These are phyloP conservation scores for Lasiosphaeria hispida DNA, from an alignment of 495 filamentous ascomycete species.

Conservation along the genomic window DNA sequence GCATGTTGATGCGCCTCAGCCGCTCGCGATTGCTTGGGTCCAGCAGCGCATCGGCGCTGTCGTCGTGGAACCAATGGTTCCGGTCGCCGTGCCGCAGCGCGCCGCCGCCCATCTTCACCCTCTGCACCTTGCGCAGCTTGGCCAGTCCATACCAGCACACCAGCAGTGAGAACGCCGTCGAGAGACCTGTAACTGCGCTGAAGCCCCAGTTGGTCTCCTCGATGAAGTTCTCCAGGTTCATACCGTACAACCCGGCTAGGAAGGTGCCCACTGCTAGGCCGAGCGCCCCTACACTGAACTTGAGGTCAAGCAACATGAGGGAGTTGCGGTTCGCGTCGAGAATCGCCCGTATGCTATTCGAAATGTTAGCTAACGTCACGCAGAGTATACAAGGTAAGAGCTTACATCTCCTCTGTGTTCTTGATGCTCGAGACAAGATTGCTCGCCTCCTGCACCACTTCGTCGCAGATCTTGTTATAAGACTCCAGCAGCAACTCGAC, in stretches of 20 bases:
- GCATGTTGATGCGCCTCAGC: slow-evolving; percentile 44
- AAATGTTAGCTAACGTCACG: not conserved
- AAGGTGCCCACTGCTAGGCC: slow-evolving; percentile 91
- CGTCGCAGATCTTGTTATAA: slow-evolving; percentile 96
- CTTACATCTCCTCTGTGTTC: slow-evolving; percentile 97
- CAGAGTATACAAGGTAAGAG: not conserved
- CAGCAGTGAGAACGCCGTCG: slow-evolving; percentile 67
- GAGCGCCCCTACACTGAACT: slow-evolving; percentile 92
- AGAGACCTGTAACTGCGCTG: slow-evolving; percentile 64
- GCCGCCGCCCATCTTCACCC: slow-evolving; percentile 79
- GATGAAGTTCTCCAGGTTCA: slow-evolving; percentile 98
- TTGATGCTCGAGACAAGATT: slow-evolving; percentile 94
- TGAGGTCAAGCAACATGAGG: slow-evolving; percentile 95
- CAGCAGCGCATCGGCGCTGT: slow-evolving; percentile 39
- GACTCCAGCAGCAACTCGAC: slow-evolving; percentile 95
- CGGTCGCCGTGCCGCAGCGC: slow-evolving; percentile 27
- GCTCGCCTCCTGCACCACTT: slow-evolving; percentile 92
- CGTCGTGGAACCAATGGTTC: slow-evolving; percentile 45
- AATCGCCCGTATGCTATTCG: slow-evolving; percentile 81
- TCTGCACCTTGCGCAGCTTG: slow-evolving; percentile 81
- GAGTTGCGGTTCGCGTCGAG: slow-evolving; percentile 97
- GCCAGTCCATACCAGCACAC: slow-evolving; percentile 78
- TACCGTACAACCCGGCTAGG: slow-evolving; percentile 94
- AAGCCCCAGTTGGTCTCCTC: slow-evolving; percentile 95
- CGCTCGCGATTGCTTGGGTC: slow-evolving; percentile 48